Evolutionary conservation across 306 rosid genomes (phyloP).

Genomic region (Ammopiptanthus mongolicus): DNA sequence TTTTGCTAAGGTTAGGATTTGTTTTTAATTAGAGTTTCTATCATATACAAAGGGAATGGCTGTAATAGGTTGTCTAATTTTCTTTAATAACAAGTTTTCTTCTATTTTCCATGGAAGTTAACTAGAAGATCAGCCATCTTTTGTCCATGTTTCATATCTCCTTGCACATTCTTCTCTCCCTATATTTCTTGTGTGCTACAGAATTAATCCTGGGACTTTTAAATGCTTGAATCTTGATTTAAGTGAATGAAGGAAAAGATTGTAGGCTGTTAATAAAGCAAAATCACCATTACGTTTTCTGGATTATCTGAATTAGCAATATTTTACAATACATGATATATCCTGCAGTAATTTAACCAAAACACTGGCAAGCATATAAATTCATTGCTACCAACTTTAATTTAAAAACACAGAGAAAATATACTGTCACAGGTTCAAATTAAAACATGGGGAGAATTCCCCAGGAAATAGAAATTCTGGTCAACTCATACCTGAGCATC

Average conservation of each 20-base stretch:
- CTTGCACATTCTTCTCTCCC: not conserved
- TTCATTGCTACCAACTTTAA: not conserved
- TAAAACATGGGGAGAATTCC: not conserved
- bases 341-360: not conserved
- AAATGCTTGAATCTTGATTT: not conserved
- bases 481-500: conserved; percentile 77
- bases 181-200: not conserved
- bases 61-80: no score
- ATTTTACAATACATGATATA: not conserved
- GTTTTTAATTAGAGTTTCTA: no score
- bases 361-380: not conserved
- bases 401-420: not conserved
- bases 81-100: no score
- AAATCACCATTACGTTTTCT: not conserved
- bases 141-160: not conserved
- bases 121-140: not conserved
- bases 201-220: conserved; percentile 1
- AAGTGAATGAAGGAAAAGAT: conserved; percentile 3
- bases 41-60: no score
- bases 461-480: conserved; percentile 3
- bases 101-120: no score
- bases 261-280: not conserved
- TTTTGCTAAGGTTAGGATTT: not conserved
- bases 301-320: not conserved
- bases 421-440: not conserved